phyloP scores from a whole-genome alignment of 805 yeast species.

The Hanseniaspora occidentalis region DNA sequence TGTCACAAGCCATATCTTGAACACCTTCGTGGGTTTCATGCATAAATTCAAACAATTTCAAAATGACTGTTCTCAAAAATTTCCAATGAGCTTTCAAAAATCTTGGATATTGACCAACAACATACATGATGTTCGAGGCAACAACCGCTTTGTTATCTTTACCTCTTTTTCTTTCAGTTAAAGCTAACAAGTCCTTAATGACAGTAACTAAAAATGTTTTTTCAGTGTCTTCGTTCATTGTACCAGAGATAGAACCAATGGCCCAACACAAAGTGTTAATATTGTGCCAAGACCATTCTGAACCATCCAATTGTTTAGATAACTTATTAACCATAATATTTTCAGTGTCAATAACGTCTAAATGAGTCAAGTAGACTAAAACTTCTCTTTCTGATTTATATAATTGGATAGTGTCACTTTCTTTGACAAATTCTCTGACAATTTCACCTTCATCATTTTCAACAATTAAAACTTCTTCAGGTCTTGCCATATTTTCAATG shows the following conservation, averaged over 20 bases:
- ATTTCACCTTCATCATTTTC: conserved; percentile 99
- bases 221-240: conserved; percentile 97
- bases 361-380: conserved; percentile 85
- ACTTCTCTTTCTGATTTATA: conserved; percentile 95
- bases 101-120: conserved; percentile 98
- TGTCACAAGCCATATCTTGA: conserved; percentile 99
- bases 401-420: conserved; percentile 90
- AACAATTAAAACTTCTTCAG: conserved; percentile 93
- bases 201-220: conserved; percentile 87
- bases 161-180: conserved; percentile 94
- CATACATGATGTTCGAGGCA: conserved; percentile 99
- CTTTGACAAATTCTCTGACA: conserved; percentile 93
- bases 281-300: conserved; percentile 99
- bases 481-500: conserved; percentile 95
- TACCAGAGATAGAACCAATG: conserved; percentile 95
- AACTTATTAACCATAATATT: conserved; percentile 85
- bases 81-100: conserved; percentile 97
- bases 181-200: conserved; percentile 78
- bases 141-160: conserved; percentile 98
- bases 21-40: conserved; percentile 99
- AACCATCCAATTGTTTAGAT: conserved; percentile 85
- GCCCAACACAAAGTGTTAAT: conserved; percentile 98
- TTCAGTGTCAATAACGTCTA: conserved; percentile 90
- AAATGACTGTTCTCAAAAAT: conserved; percentile 87
- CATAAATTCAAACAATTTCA: conserved; percentile 95